phyloP scores from a whole-genome alignment of 305 asterid genomes.

The Fraxinus xanthoxyloides region DNA sequence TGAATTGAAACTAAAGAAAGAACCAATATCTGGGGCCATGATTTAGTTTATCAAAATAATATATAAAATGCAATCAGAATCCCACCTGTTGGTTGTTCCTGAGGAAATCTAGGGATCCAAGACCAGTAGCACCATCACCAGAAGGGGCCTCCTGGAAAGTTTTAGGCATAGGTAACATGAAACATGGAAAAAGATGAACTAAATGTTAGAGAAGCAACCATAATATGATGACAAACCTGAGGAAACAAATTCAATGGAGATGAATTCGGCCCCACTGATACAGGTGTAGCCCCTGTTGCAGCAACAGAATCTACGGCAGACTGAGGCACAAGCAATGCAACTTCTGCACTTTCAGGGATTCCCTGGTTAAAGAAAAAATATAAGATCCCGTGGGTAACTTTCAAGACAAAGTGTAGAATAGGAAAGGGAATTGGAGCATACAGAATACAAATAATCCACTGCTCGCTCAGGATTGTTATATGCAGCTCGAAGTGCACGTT shows the following conservation, averaged over 20 bases:
- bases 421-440: conserved; percentile 32
- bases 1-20: not conserved
- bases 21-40: not conserved
- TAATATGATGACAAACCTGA: conserved; percentile 46
- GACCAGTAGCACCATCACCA: conserved; percentile 52
- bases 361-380: conserved; percentile 44
- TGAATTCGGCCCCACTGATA: conserved; percentile 74
- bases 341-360: conserved; percentile 76
- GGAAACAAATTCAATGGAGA: conserved; percentile 91
- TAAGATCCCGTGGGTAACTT: not conserved
- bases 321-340: conserved; percentile 54
- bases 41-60: not conserved
- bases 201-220: conserved; percentile 15
- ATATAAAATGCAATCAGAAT: conserved; percentile 2
- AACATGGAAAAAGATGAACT: conserved; percentile 11
- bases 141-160: conserved; percentile 53
- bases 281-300: conserved; percentile 40
- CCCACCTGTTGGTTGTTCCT: conserved; percentile 78
- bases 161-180: conserved; percentile 19
- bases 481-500: conserved; percentile 87
- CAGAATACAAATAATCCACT: conserved; percentile 88
- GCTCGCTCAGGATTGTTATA: conserved; percentile 93
- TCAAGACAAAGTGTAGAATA: conserved; percentile 12
- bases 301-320: conserved; percentile 37
- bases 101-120: conserved; percentile 83